Base-by-base conservation (phyloP, 352 stramenopile species). In the Paralagenidium karlingii region DNA sequence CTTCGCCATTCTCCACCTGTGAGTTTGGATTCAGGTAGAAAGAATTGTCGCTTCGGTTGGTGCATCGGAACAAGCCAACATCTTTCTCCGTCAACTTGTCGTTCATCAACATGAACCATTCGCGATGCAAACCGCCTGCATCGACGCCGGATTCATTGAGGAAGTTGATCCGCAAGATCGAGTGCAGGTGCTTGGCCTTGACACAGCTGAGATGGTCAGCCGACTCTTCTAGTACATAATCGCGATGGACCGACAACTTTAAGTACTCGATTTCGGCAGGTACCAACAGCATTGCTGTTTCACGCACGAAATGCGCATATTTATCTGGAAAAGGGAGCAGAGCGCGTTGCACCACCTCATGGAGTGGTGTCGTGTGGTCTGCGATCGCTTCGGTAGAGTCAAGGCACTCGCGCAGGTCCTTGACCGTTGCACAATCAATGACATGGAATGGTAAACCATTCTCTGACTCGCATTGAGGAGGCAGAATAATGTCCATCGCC, bases 91-190 rank as follows among this genome's bases (percentile, higher is more conserved):
- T 57, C 16, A 89, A 45, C 26, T 66, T 32, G 11, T 85, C 63
- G 26, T 68, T 82, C 1, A 93, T 42, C 29, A 94, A 61, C 41
- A 76, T 63, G 45, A 92, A 93, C 84, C 84, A 96, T 51, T 93
- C 80, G 8, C 82, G 68, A 45, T 93, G 74, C 3, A 95, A 44
- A 13, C 70, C 81, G n/a, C 81, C 82, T 1, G 82, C 82, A 38
- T 94, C 82, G 12, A 91, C 58, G 5, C 82, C 82, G 12, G 55
- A 75, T 46, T 96, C 82, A 12, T 74, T 62, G 0, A 77, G 43
- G 34, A 94, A 95, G 21, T 88, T 66, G 25, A 93, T 68, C 12
- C 75, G 68, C 39, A 90, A 69, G 5, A 63, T 60, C 0, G 62
- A 73, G n/a, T 56, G 65, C 25, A 77, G 63, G 21, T 79, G 58